Evolutionary conservation across 2,329 filamentous ascomycete genomes (phyloP).

Genomic region (Xylariaceae sp.): DNA sequence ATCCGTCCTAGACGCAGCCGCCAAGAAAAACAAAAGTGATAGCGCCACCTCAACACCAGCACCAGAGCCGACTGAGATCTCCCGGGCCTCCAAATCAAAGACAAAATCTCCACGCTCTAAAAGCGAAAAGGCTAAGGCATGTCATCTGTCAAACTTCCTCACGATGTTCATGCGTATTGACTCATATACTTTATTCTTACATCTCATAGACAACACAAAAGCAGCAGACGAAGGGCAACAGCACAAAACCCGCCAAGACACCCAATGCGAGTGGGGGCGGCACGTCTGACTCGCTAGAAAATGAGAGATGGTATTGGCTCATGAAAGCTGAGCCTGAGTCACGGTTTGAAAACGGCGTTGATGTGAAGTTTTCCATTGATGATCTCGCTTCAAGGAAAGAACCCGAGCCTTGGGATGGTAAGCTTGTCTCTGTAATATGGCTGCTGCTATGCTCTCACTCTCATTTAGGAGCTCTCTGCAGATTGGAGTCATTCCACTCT

Average conservation of each 20-base stretch:
- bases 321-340: conserved; percentile 90
- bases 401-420: conserved; percentile 92
- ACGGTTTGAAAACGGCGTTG: conserved; percentile 82
- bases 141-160: neutral
- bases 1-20: neutral
- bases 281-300: conserved; percentile 13
- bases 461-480: conserved; percentile 38
- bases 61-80: too few species aligned
- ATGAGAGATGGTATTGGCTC: conserved; percentile 67
- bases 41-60: neutral
- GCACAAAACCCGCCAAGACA: conserved; percentile 16
- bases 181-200: too few species aligned
- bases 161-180: neutral
- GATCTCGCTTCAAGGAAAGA: conserved; percentile 74
- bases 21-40: conserved; percentile 1
- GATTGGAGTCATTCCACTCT: conserved; percentile 38
- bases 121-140: conserved; percentile 14
- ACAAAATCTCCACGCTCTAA: neutral
- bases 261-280: conserved; percentile 11
- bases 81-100: neutral
- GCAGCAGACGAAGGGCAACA: conserved; percentile 2
- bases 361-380: conserved; percentile 94
- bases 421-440: conserved; percentile 41
- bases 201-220: conserved; percentile 2
- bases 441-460: conserved; percentile 6